Base-by-base conservation (phyloP, 345 rosid genomes). In the Diplotaxis tenuifolia region DNA sequence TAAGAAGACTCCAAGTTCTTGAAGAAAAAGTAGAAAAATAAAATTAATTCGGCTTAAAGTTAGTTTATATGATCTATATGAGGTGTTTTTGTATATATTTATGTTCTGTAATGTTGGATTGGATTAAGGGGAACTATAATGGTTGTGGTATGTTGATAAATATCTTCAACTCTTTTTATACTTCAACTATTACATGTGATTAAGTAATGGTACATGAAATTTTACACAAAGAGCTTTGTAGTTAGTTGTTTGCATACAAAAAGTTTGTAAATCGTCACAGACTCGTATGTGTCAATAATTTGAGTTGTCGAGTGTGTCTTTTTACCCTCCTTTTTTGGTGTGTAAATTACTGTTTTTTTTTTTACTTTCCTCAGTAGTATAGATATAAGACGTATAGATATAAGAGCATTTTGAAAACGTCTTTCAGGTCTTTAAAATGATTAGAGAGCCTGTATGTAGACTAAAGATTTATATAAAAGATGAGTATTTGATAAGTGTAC, bases 21-120 rank as follows among this genome's bases (percentile, higher is more conserved):
- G 65, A 60, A 16, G 22, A 16, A 59, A 8, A 16, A 31, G 15
- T 84, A 93, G 88, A 83, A 68, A 54, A 72, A 80, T 86, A 83
- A 5, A 45, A 45, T 45, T n/a, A 45, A 45, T 45, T 45, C 18
- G 3, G 50, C n/a, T 45, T 7, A 45, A 45, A n/a, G 8, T 45
- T 45, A 18, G 7, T 45, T 45, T 45, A 45, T 45, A 45, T 10
- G 14, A 36, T 10, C 45, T 32, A 32, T 2, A 36, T 36, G 42
- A 36, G 16, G 47, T 40, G 47, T 40, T 4, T 40, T 40, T 12
- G 47, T 40, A 40, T 40, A 40, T 40, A 16, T 32, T 32, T 7
- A 32, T 32, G 38, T 40, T 14, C n/a, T n/a, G n/a, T n/a, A n/a
- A n/a, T n/a, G n/a, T n/a, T n/a, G n/a, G n/a, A n/a, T n/a, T n/a